Conservation (phyloP, 768 basidiomycete genomes). For the Rhodocollybia butyracea region DNA sequence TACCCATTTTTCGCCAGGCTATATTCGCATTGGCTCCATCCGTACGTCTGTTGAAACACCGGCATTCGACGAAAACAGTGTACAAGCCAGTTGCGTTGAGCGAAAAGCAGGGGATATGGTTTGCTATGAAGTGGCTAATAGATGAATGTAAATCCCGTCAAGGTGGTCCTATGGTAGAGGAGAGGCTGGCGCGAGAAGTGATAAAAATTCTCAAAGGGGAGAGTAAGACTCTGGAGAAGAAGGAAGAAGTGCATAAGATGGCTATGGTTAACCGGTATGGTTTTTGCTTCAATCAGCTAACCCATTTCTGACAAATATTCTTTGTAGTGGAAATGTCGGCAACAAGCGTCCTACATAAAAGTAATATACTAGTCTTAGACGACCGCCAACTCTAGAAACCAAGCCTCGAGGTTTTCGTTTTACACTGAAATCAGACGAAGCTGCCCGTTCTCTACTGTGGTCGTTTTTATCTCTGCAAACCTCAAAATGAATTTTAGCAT, state of each 20-base stretch:
- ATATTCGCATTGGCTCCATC: slow-evolving; percentile 67
- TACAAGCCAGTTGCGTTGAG: slow-evolving; percentile 67
- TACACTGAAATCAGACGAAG: too few relatives aligned
- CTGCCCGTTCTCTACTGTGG: too few relatives aligned
- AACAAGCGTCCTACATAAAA: too few relatives aligned
- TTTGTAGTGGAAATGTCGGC: too few relatives aligned
- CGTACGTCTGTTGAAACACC: slow-evolving; percentile 56
- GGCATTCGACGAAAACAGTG: slow-evolving; percentile 62
- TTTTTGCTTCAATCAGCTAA: too few relatives aligned
- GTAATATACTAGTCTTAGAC: too few relatives aligned
- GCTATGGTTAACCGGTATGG: slow-evolving; percentile 83
- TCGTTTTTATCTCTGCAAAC: too few relatives aligned
- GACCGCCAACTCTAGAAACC: too few relatives aligned
- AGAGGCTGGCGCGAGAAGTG: slow-evolving; percentile 77
- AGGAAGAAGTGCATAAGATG: slow-evolving; percentile 58
- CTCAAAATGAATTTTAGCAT: too few relatives aligned
- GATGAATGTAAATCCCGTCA: slow-evolving; percentile 53
- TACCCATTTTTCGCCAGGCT: slow-evolving; percentile 77
- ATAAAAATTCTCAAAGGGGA: slow-evolving; percentile 66
- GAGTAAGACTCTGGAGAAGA: slow-evolving; percentile 55
- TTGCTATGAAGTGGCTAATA: slow-evolving; percentile 71
- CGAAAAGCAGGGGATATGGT: slow-evolving; percentile 75
- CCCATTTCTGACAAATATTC: too few relatives aligned
- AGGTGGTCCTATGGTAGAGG: slow-evolving; percentile 52
- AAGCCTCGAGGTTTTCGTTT: too few relatives aligned